phyloP scores from a whole-genome alignment of 257 asterid genomes.

The Echium plantagineum region DNA sequence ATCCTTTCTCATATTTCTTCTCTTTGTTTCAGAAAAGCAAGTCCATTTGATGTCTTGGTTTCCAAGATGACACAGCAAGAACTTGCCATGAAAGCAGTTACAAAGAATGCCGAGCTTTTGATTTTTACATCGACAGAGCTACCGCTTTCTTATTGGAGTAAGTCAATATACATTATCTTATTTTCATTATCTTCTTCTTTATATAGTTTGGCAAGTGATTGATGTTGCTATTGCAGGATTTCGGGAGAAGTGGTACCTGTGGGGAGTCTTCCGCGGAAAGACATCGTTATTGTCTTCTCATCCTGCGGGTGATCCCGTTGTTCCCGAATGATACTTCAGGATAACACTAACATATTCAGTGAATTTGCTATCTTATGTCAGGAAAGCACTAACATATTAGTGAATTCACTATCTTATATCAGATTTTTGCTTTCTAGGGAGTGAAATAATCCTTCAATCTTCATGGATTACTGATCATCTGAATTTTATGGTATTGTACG shows the following conservation, averaged over 20 bases:
- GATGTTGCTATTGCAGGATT: slow-evolving; percentile 39
- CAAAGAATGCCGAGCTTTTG: slow-evolving; percentile 66
- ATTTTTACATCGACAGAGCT: slow-evolving; percentile 57
- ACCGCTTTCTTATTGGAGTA: slow-evolving; percentile 62
- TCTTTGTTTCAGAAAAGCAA: slow-evolving; percentile 25
- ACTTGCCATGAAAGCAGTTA: slow-evolving; percentile 45
- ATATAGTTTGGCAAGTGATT: neutral
- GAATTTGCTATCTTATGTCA: no score
- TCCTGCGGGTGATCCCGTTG: neutral
- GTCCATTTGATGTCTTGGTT: slow-evolving; percentile 42
- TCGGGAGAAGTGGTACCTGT: slow-evolving; percentile 44
- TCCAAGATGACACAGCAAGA: slow-evolving; percentile 36
- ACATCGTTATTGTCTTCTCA: slow-evolving; percentile 9
- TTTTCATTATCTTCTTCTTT: neutral
- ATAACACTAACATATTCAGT: no score
- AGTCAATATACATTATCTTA: slow-evolving; percentile 14
- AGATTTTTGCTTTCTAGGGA: no score
- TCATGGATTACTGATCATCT: no score
- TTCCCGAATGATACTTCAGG: neutral
- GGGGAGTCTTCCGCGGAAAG: slow-evolving; percentile 71
- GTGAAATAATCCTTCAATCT: no score
- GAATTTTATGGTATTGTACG: no score
- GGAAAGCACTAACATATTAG: neutral
- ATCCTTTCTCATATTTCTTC: slow-evolving; percentile 2
- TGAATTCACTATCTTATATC: no score